Base-by-base conservation (phyloP, 495 filamentous ascomycete genomes). In the Neurospora pannonica region DNA sequence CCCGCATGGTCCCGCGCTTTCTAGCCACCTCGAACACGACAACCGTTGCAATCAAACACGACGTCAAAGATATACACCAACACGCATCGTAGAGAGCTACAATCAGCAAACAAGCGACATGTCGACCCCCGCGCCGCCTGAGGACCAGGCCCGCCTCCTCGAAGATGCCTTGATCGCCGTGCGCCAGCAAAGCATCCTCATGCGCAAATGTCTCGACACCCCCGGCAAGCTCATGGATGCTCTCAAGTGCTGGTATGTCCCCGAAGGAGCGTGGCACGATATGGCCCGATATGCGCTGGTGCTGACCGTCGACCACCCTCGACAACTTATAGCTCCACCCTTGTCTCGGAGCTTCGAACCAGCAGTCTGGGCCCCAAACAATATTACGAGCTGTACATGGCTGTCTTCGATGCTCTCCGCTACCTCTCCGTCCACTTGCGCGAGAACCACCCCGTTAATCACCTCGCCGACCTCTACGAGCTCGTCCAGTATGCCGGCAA, bases 181-280 rank as follows among this genome's bases (percentile, higher is more conserved):
- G 84, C 92, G 94, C 85, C 97, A 98, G 84, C 96, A 99, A 89
- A 94, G 94, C 34, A 86, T 89, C 71, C 87, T 97, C 82, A 99
- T 99, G 96, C 94, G 95, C 85, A 96, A 95, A 86, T 97, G 94
- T 81, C 88, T 99, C 70, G 97, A 99, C 81, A 96, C 94, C 10
- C 96, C 97, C 5, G 96, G 96, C 69, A 99, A 99, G 89, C 90
- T 99, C 75, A 99, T 99, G 96, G 96, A 99, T 87, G 96, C 96
- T 79, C 89, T 99, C 77, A 99, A 99, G 84, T 98, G 96, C 94
- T 96, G 95, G 96, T 98, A 84, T 24, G 90, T 83, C 40, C 17
- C 37, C 19, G 19, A 6, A 34, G 1, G 24, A 72, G 17, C 31
- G 31, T 37, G 21, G 24, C 42, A 10, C 46, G 15, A 7, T 6